A percentile compares a stretch with the other conserved stretches of the same genome.
These are phyloP conservation scores for Rhizopogon vulgaris DNA, from an alignment of 768 basidiomycete genomes.

Conservation along the genomic window DNA sequence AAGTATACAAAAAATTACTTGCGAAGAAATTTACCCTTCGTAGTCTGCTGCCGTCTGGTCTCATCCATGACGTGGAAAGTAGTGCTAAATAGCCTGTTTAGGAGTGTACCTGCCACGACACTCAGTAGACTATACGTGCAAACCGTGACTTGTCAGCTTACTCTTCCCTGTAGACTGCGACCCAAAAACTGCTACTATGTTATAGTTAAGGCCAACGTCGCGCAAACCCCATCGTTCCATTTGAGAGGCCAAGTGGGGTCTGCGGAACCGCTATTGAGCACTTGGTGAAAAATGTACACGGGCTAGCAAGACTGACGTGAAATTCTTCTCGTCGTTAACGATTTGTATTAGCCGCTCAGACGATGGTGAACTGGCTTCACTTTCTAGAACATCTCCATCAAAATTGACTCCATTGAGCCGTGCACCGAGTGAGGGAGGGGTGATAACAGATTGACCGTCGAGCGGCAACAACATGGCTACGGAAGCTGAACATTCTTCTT, in stretches of 20 bases:
- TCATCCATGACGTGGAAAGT: conserved; percentile 99
- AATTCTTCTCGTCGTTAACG: conserved; percentile 88
- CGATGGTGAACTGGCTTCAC: conserved; percentile 14
- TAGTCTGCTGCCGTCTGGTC: conserved; percentile 88
- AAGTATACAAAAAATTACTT: neutral
- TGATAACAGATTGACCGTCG: neutral
- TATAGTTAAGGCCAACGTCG: conserved; percentile 90
- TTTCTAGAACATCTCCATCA: conserved; percentile 15
- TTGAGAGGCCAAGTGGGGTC: conserved; percentile 61
- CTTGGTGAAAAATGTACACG: neutral
- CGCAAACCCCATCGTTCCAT: conserved; percentile 84
- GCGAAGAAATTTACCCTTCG: conserved; percentile 62
- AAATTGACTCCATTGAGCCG: conserved; percentile 1
- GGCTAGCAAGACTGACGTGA: conserved; percentile 61
- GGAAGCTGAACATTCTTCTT: no score
- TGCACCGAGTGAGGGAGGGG: neutral
- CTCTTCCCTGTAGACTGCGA: conserved; percentile 97
- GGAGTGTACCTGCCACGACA: conserved; percentile 69
- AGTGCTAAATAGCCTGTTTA: conserved; percentile 94
- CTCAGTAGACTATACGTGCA: neutral
- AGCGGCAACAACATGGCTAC: conserved; percentile 20
- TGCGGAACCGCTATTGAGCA: conserved; percentile 19
- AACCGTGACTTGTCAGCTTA: conserved; percentile 27
- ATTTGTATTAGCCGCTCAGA: conserved; percentile 74
- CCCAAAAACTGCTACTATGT: conserved; percentile 93